Evolutionary conservation across 1,139 yeast species (phyloP).

Genomic region (Lodderomyces orthopsilosis): DNA sequence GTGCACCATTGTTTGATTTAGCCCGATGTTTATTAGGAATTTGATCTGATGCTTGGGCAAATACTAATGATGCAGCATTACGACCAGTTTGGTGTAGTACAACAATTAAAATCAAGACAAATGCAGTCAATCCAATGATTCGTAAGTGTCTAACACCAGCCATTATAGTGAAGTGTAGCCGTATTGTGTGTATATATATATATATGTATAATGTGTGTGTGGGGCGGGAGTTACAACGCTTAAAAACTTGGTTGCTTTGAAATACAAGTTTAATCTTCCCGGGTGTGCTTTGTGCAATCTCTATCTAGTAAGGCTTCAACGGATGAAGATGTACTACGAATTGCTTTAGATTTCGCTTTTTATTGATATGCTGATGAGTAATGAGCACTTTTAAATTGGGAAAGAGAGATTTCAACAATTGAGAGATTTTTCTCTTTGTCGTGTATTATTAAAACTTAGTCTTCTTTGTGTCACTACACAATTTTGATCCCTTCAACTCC

Average conservation of each 20-base stretch:
- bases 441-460: no score
- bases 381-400: background rate
- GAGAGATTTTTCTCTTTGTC: background rate
- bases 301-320: no score
- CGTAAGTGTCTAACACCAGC: conserved; percentile 20
- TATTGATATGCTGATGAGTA: conserved; percentile 1
- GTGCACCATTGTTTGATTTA: conserved; percentile 4
- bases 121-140: conserved; percentile 17
- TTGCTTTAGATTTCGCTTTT: no score
- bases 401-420: background rate
- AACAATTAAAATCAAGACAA: conserved; percentile 17
- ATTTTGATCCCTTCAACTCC: no score
- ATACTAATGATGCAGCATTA: conserved; percentile 14
- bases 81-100: conserved; percentile 17
- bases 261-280: no score
- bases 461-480: no score
- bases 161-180: conserved; percentile 7
- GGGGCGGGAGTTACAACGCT: background rate
- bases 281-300: no score
- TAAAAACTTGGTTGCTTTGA: no score
- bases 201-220: background rate
- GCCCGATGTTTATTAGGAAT: conserved; percentile 11
- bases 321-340: no score
- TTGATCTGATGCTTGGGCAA: conserved; percentile 16
- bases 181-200: no score